Conservation (phyloP, 2,329 filamentous ascomycete species). For the Blastomyces parvus region DNA sequence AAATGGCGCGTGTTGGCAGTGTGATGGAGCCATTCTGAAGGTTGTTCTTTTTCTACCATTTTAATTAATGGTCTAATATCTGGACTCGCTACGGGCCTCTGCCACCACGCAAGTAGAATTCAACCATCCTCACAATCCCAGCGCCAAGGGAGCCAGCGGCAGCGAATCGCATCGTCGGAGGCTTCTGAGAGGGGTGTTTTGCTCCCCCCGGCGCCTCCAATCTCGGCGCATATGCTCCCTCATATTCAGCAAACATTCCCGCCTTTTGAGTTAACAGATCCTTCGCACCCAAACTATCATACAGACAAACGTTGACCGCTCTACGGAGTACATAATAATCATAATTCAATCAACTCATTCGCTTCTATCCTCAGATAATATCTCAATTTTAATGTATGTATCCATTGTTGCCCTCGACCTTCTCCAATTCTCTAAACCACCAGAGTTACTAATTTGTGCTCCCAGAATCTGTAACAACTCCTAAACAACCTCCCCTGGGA, state of each 20-base stretch:
- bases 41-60: background rate
- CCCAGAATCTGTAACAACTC: constrained; percentile 3
- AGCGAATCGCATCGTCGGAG: background rate
- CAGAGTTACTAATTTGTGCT: background rate
- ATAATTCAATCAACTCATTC: background rate
- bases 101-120: background rate
- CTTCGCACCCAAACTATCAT: background rate
- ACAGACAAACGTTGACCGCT: background rate
- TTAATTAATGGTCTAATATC: background rate
- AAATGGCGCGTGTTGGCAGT: background rate
- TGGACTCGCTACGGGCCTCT: background rate
- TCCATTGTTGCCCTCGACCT: background rate
- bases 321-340: constrained; percentile 2
- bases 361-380: background rate
- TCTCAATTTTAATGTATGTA: background rate
- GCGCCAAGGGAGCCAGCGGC: background rate
- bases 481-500: background rate
- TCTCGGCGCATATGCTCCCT: background rate
- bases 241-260: background rate
- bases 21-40: background rate
- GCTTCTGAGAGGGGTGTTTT: background rate
- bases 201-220: background rate
- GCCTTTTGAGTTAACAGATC: background rate
- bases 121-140: background rate
- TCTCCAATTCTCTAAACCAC: background rate